These are phyloP conservation scores for Ogataea methylovora DNA, from an alignment of 805 yeast species.

Conservation along the genomic window DNA sequence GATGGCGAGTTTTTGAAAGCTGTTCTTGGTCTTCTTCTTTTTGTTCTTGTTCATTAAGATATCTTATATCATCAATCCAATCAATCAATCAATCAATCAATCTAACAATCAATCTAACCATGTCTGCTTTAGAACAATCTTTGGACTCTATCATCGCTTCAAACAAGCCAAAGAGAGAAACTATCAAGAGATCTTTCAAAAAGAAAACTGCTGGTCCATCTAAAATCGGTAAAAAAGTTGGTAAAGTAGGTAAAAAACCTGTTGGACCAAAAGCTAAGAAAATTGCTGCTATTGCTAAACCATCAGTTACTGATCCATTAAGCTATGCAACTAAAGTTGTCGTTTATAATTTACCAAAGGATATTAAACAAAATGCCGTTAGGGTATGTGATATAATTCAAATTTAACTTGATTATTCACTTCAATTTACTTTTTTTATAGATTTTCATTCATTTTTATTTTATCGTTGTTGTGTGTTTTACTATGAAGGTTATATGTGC, in stretches of 20 bases:
- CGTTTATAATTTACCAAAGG: conserved; percentile 60
- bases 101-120: conserved; percentile 17
- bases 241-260: conserved; percentile 21
- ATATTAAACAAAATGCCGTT: conserved; percentile 75
- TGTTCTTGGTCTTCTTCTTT: too few relatives aligned
- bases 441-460: too few relatives aligned
- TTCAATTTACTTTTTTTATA: too few relatives aligned
- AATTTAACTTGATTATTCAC: too few relatives aligned
- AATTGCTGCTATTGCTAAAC: conserved; percentile 12
- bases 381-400: conserved; percentile 63
- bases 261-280: conserved; percentile 5
- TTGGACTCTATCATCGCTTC: conserved; percentile 89
- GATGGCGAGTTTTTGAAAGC: too few relatives aligned
- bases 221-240: conserved; percentile 14
- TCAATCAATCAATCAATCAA: conserved; percentile 1
- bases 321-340: conserved; percentile 72
- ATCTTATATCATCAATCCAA: not conserved
- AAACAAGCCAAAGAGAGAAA: conserved; percentile 14
- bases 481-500: too few relatives aligned
- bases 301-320: conserved; percentile 10
- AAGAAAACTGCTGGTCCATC: conserved; percentile 9
- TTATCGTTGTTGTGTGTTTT: too few relatives aligned
- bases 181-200: conserved; percentile 16
- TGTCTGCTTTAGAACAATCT: conserved; percentile 88
- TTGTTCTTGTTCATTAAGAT: not conserved